A percentile compares a stretch with the other conserved stretches of the same genome.
phyloP scores from a whole-genome alignment of 352 stramenopile genomes.

The Globisporangium alternatum region DNA sequence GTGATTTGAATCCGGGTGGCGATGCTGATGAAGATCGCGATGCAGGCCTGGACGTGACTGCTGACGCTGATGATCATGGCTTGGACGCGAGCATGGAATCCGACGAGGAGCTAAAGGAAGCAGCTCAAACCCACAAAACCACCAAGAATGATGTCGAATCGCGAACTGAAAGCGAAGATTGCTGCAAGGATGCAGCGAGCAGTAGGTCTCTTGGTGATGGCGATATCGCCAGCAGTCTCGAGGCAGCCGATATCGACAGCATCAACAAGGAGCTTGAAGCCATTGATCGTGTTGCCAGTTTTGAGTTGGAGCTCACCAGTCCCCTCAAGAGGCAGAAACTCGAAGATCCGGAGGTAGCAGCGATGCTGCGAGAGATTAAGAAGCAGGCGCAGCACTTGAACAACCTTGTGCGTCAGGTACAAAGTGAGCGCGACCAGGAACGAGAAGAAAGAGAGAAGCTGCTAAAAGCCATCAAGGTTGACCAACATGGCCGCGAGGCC shows the following conservation, averaged over 20 bases:
- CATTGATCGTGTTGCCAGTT: too few relatives aligned
- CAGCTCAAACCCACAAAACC: background rate
- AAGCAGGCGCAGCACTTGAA: conserved; percentile 9
- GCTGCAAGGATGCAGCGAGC: background rate
- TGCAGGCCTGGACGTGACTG: background rate
- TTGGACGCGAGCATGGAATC: background rate
- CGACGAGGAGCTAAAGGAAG: background rate
- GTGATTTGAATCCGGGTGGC: background rate
- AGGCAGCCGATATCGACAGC: too few relatives aligned
- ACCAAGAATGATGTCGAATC: background rate
- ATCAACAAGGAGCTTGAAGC: too few relatives aligned
- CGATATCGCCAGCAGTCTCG: background rate
- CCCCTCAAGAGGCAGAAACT: background rate
- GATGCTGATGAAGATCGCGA: background rate
- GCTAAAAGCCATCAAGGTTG: conserved; percentile 6
- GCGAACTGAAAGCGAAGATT: background rate
- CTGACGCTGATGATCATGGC: background rate
- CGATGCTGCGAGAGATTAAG: conserved; percentile 1
- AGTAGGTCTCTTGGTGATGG: background rate
- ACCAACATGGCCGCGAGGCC: conserved; percentile 12
- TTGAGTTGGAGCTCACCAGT: background rate
- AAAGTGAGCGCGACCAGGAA: conserved; percentile 6
- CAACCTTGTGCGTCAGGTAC: conserved; percentile 7
- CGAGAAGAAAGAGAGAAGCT: conserved; percentile 9
- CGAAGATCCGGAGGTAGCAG: background rate